A percentile compares a stretch with the other conserved stretches of the same genome.
phyloP scores from a whole-genome alignment of 208 protist species.

The Trypanosoma platydactyli region DNA sequence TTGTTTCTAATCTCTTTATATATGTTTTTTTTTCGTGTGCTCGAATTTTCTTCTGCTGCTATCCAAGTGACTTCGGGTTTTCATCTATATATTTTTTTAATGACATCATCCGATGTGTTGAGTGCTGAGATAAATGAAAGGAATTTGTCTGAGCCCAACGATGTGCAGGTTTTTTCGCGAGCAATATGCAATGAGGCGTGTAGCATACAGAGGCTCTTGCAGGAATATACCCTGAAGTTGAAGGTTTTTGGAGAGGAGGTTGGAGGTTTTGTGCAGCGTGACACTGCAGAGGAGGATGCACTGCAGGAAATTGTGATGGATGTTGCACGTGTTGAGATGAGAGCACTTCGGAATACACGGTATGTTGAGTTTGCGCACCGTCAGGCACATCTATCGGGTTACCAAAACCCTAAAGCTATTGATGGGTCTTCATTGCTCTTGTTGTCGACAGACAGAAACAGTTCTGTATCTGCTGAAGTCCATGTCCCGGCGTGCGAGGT shows the following conservation, averaged over 20 bases:
- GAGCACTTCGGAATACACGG: slow-evolving; percentile 25
- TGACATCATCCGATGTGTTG: not conserved
- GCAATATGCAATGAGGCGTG: slow-evolving; percentile 26
- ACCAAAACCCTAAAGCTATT: no score
- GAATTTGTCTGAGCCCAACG: not conserved
- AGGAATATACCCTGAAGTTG: slow-evolving; percentile 27
- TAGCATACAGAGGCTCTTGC: slow-evolving; percentile 38
- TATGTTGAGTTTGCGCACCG: slow-evolving; percentile 34
- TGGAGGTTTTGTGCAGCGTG: slow-evolving; percentile 33
- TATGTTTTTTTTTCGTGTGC: slow-evolving; percentile 9
- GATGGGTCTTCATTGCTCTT: no score
- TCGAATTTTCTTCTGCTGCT: not conserved
- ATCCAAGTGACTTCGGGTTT: not conserved
- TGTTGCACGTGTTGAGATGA: slow-evolving; percentile 29
- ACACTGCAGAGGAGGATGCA: slow-evolving; percentile 35
- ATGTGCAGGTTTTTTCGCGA: slow-evolving; percentile 7
- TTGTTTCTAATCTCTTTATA: slow-evolving; percentile 14
- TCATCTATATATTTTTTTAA: not conserved
- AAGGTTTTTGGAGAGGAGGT: slow-evolving; percentile 31
- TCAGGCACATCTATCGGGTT: not conserved
- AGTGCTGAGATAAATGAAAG: not conserved
- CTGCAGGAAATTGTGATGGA: slow-evolving; percentile 23
- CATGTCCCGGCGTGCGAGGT: not conserved
- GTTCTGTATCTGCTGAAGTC: not conserved
- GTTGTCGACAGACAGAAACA: not conserved